Evolutionary conservation across 1,139 yeast genomes (phyloP).

Genomic region (Debaryomyces subglobosus): DNA sequence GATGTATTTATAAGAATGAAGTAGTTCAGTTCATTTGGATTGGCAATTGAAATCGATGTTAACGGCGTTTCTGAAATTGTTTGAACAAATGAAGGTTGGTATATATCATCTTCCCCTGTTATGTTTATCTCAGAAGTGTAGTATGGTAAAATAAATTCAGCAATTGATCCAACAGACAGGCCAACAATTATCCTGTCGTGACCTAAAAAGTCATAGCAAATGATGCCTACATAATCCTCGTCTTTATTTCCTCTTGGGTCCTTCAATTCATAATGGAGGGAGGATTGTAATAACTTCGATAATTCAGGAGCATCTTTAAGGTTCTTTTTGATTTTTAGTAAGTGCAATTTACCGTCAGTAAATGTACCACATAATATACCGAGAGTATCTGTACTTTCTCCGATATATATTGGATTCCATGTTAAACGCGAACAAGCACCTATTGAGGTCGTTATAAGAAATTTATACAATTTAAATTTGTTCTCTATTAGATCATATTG

Average conservation of each 20-base stretch:
- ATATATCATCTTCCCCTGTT: conserved; percentile 17
- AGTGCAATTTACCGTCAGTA: conserved; percentile 64
- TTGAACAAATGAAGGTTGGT: conserved; percentile 51
- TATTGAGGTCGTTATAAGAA: conserved; percentile 39
- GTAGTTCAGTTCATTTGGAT: conserved; percentile 28
- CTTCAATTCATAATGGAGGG: conserved; percentile 30
- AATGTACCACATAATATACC: conserved; percentile 57
- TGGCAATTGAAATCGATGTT: conserved; percentile 43
- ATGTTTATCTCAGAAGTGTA: background rate
- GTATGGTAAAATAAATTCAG: conserved; percentile 55
- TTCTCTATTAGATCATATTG: conserved; percentile 34
- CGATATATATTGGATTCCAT: conserved; percentile 48
- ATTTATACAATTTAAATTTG: conserved; percentile 30
- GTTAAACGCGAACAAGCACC: conserved; percentile 59
- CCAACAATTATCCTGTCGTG: conserved; percentile 60
- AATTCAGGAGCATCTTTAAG: conserved; percentile 18
- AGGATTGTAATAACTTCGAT: conserved; percentile 29
- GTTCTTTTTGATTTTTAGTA: conserved; percentile 42
- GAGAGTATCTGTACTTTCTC: conserved; percentile 28
- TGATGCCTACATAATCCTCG: conserved; percentile 33
- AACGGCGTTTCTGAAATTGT: conserved; percentile 57
- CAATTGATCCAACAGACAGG: conserved; percentile 63
- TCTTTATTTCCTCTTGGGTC: conserved; percentile 14
- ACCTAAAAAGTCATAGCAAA: conserved; percentile 60
- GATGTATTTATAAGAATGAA: conserved; percentile 49